These are phyloP conservation scores for Geotrichum cucujoidarum DNA, from an alignment of 1,139 yeast genomes.

Conservation along the genomic window DNA sequence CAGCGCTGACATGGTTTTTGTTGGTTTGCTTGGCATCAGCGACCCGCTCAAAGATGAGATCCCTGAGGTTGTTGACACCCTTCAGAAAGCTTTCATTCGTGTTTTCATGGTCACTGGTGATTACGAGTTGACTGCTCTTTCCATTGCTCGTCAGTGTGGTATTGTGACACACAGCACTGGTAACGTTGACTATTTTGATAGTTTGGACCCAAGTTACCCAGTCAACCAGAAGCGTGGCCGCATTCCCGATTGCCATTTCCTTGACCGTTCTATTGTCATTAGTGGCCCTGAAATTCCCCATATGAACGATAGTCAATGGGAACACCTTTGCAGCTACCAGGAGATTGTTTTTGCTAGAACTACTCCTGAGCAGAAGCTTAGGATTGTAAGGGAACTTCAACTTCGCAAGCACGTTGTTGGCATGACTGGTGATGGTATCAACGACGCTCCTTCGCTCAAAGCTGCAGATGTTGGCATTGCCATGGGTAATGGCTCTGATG, in stretches of 20 bases:
- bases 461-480: slow-evolving; percentile 50
- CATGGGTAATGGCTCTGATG: slow-evolving; percentile 46
- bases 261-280: slow-evolving; percentile 32
- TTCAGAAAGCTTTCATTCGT: slow-evolving; percentile 45
- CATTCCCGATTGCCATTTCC: neutral
- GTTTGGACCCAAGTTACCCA: neutral
- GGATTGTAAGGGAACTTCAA: slow-evolving; percentile 46
- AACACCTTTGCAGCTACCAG: slow-evolving; percentile 34
- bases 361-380: slow-evolving; percentile 48
- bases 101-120: slow-evolving; percentile 52
- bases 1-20: slow-evolving; percentile 26
- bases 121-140: slow-evolving; percentile 46
- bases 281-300: slow-evolving; percentile 40
- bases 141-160: slow-evolving; percentile 45
- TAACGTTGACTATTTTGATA: slow-evolving; percentile 26
- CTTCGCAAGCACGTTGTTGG: slow-evolving; percentile 41
- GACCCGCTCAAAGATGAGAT: slow-evolving; percentile 48
- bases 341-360: slow-evolving; percentile 48
- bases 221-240: neutral
- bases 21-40: slow-evolving; percentile 45
- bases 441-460: slow-evolving; percentile 47
- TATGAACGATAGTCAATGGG: slow-evolving; percentile 44
- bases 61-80: slow-evolving; percentile 36
- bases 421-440: slow-evolving; percentile 50
- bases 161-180: slow-evolving; percentile 34